A percentile compares a stretch with the other conserved stretches of the same genome.
Conservation (phyloP, 352 stramenopile species). For the Stephanocyclus meneghinianus region DNA sequence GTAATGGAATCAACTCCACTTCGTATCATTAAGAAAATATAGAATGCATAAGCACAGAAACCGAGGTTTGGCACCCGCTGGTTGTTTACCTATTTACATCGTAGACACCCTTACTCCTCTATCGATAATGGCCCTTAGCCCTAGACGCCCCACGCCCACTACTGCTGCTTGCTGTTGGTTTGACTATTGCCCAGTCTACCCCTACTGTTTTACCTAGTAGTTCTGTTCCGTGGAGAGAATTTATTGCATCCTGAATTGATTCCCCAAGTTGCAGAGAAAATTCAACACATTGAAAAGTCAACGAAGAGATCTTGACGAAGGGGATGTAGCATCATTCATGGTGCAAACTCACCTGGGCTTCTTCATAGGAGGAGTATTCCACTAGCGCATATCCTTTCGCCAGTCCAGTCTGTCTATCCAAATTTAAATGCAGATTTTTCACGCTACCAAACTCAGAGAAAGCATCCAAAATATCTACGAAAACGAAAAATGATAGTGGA, state of each 20-base stretch:
- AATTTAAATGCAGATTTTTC: slow-evolving; percentile 94
- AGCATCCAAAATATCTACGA: slow-evolving; percentile 88
- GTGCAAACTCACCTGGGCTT: slow-evolving; percentile 38
- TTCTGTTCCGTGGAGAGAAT: slow-evolving; percentile 84
- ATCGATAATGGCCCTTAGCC: slow-evolving; percentile 5
- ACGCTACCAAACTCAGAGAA: slow-evolving; percentile 94
- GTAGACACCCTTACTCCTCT: background rate
- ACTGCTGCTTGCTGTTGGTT: slow-evolving; percentile 35
- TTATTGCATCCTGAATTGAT: slow-evolving; percentile 82
- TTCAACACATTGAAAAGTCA: background rate
- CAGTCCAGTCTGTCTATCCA: slow-evolving; percentile 93
- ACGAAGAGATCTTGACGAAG: background rate
- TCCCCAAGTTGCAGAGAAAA: background rate
- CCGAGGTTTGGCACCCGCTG: background rate
- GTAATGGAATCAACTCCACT: too few relatives aligned
- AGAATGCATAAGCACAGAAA: background rate
- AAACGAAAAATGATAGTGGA: background rate
- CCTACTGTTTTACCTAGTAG: slow-evolving; percentile 88
- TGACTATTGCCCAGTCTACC: slow-evolving; percentile 92
- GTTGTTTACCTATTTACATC: too few relatives aligned
- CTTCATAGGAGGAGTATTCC: slow-evolving; percentile 88
- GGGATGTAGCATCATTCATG: background rate
- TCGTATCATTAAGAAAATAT: background rate
- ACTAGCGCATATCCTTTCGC: slow-evolving; percentile 95
- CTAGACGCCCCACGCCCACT: slow-evolving; percentile 5